These are phyloP conservation scores for Ustilago bromivora DNA, from an alignment of 1,284 basidiomycete genomes.

Conservation along the genomic window DNA sequence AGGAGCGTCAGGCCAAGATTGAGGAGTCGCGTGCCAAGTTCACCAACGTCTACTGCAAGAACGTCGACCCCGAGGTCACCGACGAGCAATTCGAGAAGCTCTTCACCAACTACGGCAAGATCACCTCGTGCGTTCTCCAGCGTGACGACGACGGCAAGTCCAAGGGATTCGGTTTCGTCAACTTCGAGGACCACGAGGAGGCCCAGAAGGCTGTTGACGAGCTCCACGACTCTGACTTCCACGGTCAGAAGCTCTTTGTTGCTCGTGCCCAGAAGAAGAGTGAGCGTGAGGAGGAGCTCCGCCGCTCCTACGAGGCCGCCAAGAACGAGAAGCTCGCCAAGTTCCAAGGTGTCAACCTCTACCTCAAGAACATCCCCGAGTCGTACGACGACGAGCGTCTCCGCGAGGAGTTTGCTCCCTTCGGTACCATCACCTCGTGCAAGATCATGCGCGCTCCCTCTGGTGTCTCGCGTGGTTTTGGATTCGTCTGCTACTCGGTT, in stretches of 20 bases:
- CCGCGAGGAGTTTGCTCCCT: constrained; percentile 85
- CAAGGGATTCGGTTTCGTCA: constrained; percentile 99
- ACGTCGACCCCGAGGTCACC: constrained; percentile 85
- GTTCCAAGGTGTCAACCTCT: constrained; percentile 98
- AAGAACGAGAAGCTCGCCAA: constrained; percentile 98
- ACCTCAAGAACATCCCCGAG: constrained; percentile 88
- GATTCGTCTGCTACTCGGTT: constrained; percentile 98
- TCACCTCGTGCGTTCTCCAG: constrained; percentile 90
- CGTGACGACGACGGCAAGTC: constrained; percentile 80
- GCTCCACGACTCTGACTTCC: constrained; percentile 87
- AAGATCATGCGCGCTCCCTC: constrained; percentile 95
- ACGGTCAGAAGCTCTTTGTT: constrained; percentile 93
- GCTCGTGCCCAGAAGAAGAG: constrained; percentile 98
- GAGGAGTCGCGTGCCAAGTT: constrained; percentile 97
- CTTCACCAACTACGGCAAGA: constrained; percentile 83
- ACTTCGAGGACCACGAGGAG: constrained; percentile 92
- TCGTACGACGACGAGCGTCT: constrained; percentile 70
- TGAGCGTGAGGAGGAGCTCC: constrained; percentile 97
- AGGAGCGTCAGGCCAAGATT: constrained; percentile 84
- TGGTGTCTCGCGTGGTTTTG: constrained; percentile 90
- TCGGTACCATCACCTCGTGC: constrained; percentile 96
- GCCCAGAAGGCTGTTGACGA: constrained; percentile 89
- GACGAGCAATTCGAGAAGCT: constrained; percentile 89
- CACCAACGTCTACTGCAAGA: constrained; percentile 99
- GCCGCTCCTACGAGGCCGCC: constrained; percentile 89